Evolutionary conservation across 2,329 filamentous ascomycete genomes (phyloP), one percentile per base, ranked within the genome.

Genomic region (Aspergillus uvarum): DNA sequence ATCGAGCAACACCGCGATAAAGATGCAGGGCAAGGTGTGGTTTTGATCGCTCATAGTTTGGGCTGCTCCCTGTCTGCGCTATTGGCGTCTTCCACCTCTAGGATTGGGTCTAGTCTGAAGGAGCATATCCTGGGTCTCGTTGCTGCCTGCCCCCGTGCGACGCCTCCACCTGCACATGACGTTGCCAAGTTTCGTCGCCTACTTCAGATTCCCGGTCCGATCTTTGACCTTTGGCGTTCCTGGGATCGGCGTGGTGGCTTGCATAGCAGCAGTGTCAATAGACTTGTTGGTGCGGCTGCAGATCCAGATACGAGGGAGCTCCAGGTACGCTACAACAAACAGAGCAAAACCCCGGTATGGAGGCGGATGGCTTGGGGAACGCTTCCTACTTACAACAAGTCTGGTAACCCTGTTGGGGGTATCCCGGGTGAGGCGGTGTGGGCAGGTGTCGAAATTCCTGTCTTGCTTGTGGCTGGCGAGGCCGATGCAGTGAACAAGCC

Each of bases 41-140:
- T 97, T 21, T 75, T 97, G 31, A 85, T 98, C 60, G 92, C 89
- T 1, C 95, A 99, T 71, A 96, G 92, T 72, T 89, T 97, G 85
- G 95, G 95, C 6, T 92, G 90, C 60, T 90, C 90, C 3, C 79
- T 97, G 21, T 86, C 89, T 5, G 88, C 90, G 26, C 79, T 89
- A 16, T 79, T 98, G 54, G 88, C 91, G 10, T 87, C 86, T 0
- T 79, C 81, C 2, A 76, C 82, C 64, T 85, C 83, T 2, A 76
- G 82, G 1, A 78, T 87, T 60, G 79, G 75, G 22, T 79, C 80
- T 26, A 73, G 79, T 1, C 68, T 91, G n/a, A 80, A 84, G 32
- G 75, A 87, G 10, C 81, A 90, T 69, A 83, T 96, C n/a, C 77
- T 87, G 51, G 92, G 91, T 0, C 72, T 97, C 6, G 80, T 97